A percentile compares a stretch with the other conserved stretches of the same genome.
Evolutionary conservation across 2,329 filamentous ascomycete genomes (phyloP).

Genomic region (Leptosphaerulina australis): DNA sequence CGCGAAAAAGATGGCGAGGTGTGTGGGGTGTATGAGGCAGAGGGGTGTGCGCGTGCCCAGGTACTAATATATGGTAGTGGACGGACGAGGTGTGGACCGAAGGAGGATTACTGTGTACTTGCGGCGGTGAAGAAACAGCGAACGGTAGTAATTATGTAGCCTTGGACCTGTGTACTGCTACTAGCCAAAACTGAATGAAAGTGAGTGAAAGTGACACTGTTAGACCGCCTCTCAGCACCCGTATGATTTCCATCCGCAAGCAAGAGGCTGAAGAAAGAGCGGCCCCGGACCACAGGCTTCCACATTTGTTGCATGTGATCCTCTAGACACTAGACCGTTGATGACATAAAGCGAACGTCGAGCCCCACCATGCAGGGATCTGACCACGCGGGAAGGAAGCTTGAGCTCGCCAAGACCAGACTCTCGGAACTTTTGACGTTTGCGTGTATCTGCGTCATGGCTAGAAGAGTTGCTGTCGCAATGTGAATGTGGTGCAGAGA

Average conservation of each 20-base stretch:
- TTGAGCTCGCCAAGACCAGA: slow-evolving; percentile 5
- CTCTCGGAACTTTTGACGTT: slow-evolving; percentile 2
- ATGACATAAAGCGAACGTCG: slow-evolving; percentile 18
- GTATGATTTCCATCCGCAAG: slow-evolving; percentile 10
- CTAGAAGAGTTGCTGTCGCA: neutral
- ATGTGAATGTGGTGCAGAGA: neutral
- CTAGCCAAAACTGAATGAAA: neutral
- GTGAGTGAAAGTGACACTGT: neutral
- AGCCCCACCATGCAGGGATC: slow-evolving; percentile 12
- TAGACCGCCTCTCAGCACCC: slow-evolving; percentile 3
- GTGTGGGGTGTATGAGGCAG: slow-evolving; percentile 4
- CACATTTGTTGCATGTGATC: slow-evolving; percentile 13
- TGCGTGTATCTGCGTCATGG: neutral
- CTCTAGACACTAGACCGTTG: neutral
- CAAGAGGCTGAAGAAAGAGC: slow-evolving; percentile 19
- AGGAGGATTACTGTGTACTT: slow-evolving; percentile 10
- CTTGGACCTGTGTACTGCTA: neutral
- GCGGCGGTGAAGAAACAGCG: slow-evolving; percentile 10
- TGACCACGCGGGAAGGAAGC: slow-evolving; percentile 4
- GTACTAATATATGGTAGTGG: neutral
- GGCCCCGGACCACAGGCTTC: slow-evolving; percentile 25
- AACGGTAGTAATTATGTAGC: slow-evolving; percentile 10
- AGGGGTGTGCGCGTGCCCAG: slow-evolving; percentile 18
- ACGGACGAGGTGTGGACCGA: slow-evolving; percentile 14
- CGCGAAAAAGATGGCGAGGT: neutral